Percentiles rank a stretch among this genome's conserved stretches.
These are phyloP conservation scores for Stemphylium beticola DNA, from an alignment of 2,329 filamentous ascomycete genomes.

Conservation along the genomic window DNA sequence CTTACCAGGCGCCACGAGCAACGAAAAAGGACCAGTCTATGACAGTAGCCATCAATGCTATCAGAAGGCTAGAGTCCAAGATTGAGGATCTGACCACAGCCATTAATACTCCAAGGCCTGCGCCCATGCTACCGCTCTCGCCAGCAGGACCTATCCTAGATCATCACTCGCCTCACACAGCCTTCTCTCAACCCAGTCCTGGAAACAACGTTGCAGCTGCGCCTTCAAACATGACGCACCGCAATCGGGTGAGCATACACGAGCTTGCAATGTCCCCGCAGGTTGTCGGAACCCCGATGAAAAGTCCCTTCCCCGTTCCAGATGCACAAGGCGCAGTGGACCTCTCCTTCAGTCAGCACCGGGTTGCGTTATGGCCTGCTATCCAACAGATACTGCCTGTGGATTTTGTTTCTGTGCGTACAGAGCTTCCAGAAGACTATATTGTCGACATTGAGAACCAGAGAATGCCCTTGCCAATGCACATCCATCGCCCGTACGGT, in stretches of 20 bases:
- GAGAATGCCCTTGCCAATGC: constrained; percentile 53
- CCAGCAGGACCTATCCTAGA: constrained; percentile 25
- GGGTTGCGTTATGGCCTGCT: constrained; percentile 58
- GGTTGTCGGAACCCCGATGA: constrained; percentile 32
- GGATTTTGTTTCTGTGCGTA: constrained; percentile 47
- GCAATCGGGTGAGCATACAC: constrained; percentile 28
- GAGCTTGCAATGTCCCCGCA: constrained; percentile 38
- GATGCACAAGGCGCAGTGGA: constrained; percentile 38
- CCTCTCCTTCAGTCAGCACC: constrained; percentile 60
- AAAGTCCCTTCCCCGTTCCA: constrained; percentile 25
- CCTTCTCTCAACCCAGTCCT: constrained; percentile 40
- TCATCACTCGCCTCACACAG: constrained; percentile 35
- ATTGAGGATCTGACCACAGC: constrained; percentile 56
- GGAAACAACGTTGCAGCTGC: constrained; percentile 15
- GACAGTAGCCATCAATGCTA: constrained; percentile 61
- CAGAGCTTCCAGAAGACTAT: constrained; percentile 56
- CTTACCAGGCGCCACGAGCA: constrained; percentile 60
- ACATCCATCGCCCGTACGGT: constrained; percentile 42
- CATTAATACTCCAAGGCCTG: constrained; percentile 32
- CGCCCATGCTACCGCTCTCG: constrained; percentile 11
- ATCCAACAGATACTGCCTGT: constrained; percentile 53
- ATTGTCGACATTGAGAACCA: constrained; percentile 58
- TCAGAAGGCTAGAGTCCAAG: constrained; percentile 60
- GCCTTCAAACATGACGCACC: constrained; percentile 15
- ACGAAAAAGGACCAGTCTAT: constrained; percentile 63